These are phyloP conservation scores for Pelargonium cotyledonis DNA, from an alignment of 441 rosid species.

Conservation along the genomic window DNA sequence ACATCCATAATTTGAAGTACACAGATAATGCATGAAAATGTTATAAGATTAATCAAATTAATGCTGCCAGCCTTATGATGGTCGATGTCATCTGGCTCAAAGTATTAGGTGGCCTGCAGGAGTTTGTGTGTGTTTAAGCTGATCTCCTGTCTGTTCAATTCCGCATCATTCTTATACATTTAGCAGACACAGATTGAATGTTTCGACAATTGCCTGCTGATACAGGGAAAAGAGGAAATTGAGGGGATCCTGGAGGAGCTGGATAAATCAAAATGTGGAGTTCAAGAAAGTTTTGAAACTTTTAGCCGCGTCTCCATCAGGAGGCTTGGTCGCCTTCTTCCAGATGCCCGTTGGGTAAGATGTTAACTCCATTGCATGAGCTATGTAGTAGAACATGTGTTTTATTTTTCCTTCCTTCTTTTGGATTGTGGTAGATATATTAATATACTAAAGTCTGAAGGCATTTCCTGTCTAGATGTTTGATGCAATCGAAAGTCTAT, in stretches of 20 bases:
- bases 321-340: conserved; percentile 77
- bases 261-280: conserved; percentile 34
- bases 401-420: background rate
- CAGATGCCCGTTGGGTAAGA: conserved; percentile 79
- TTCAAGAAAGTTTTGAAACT: conserved; percentile 39
- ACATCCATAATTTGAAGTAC: background rate
- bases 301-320: conserved; percentile 56
- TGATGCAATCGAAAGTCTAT: background rate
- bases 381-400: background rate
- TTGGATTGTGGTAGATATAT: background rate
- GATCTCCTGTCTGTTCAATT: conserved; percentile 1
- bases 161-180: conserved; percentile 1
- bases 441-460: background rate
- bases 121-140: background rate
- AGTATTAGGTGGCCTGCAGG: background rate
- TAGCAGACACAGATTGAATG: background rate
- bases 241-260: conserved; percentile 47
- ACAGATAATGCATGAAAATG: background rate
- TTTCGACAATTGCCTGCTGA: conserved; percentile 5
- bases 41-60: background rate
- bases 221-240: conserved; percentile 62
- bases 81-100: background rate
- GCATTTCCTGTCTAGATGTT: background rate
- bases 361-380: conserved; percentile 2
- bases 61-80: background rate